A percentile compares a stretch with the other conserved stretches of the same genome.
phyloP scores from a whole-genome alignment of 805 yeast genomes.

The Saccharomycopsis lassenensis region DNA sequence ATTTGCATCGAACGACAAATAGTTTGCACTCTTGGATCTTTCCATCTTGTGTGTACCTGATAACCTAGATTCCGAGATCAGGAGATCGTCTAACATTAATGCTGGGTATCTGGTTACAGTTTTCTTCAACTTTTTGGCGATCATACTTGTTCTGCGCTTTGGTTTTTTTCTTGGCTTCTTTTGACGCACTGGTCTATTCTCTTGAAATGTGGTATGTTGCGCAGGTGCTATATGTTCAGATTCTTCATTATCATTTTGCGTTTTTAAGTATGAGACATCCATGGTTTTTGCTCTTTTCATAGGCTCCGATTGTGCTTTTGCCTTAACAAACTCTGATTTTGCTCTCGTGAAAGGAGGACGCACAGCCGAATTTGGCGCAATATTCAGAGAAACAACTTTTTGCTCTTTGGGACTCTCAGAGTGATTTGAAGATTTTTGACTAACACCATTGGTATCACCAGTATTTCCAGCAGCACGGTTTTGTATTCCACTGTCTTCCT shows the following conservation, averaged over 20 bases:
- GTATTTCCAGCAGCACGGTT: neutral
- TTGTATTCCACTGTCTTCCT: conserved; percentile 1
- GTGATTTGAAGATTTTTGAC: conserved; percentile 9
- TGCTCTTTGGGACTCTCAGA: conserved; percentile 4
- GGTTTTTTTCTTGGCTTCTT: neutral
- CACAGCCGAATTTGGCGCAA: too few species aligned
- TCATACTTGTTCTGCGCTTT: conserved; percentile 1
- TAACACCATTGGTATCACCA: conserved; percentile 2
- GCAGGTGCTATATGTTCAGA: neutral
- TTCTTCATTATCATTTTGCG: conserved; percentile 20
- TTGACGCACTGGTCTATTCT: conserved; percentile 9
- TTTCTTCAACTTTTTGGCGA: conserved; percentile 1
- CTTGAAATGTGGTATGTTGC: conserved; percentile 7
- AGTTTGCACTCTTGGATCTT: conserved; percentile 42
- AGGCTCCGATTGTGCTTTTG: too few species aligned
- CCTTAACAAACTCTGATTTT: too few species aligned
- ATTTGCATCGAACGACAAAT: conserved; percentile 84
- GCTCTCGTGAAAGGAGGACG: too few species aligned
- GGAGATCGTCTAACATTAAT: conserved; percentile 16
- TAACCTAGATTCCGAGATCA: conserved; percentile 5
- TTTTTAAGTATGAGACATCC: too few species aligned
- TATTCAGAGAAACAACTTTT: conserved; percentile 8
- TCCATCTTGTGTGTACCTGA: conserved; percentile 1
- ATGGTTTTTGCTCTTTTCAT: too few species aligned
- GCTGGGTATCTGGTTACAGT: conserved; percentile 15